Percentiles rank a stretch among this genome's conserved stretches.
Conservation (phyloP, 345 rosid genomes). For the Stellera chamaejasme region DNA sequence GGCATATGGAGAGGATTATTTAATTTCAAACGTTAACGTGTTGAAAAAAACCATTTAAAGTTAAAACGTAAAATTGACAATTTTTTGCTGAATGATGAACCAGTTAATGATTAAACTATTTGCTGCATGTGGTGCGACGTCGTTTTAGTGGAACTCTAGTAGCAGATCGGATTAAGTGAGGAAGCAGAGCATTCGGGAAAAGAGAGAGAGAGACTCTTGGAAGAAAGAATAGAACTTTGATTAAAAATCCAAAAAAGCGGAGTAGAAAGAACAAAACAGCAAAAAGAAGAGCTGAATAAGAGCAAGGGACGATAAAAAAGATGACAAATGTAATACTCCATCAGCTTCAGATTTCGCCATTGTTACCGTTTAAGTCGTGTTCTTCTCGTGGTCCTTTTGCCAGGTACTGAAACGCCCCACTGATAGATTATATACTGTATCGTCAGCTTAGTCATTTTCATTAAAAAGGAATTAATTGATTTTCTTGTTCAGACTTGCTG, state of each 20-base stretch:
- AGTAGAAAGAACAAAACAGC: not conserved
- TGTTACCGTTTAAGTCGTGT: slow-evolving; percentile 20
- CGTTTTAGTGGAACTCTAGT: too few species aligned
- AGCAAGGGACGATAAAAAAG: not conserved
- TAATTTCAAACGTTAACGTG: slow-evolving; percentile 2
- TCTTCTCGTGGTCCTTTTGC: slow-evolving; percentile 22
- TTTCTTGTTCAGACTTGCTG: not conserved
- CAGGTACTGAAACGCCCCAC: slow-evolving; percentile 16
- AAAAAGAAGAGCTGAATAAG: not conserved
- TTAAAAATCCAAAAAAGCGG: not conserved
- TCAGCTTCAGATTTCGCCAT: slow-evolving; percentile 14
- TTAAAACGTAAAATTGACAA: not conserved
- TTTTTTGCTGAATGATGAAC: not conserved
- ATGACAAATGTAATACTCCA: slow-evolving; percentile 23
- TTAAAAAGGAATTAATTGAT: not conserved
- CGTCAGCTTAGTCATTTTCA: slow-evolving; percentile 1
- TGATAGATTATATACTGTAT: not conserved
- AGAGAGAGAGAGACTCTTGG: slow-evolving; percentile 2
- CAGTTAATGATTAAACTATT: not conserved
- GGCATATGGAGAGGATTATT: not conserved
- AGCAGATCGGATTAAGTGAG: too few species aligned
- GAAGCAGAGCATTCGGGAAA: slow-evolving; percentile 19
- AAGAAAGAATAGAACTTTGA: not conserved
- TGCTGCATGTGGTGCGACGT: not conserved
- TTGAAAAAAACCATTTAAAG: slow-evolving; percentile 6